Conservation (phyloP, 371 early-diverging fungal genomes). For the Syncephalastrum monosporum region DNA sequence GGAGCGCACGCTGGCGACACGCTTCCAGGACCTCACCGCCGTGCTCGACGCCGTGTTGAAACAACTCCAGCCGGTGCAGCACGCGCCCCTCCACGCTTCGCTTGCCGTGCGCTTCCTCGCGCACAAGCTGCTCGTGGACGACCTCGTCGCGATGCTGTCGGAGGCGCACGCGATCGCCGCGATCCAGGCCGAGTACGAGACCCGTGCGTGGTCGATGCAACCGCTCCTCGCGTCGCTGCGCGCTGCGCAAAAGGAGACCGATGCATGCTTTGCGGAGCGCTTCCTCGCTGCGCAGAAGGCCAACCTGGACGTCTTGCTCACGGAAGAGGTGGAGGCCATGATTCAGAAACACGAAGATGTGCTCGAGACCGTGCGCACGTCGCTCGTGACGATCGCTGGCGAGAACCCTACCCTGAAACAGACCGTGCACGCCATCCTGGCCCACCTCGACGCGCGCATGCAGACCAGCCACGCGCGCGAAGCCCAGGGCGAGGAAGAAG, state of each 20-base stretch:
- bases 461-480: slow-evolving; percentile 3
- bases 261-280: slow-evolving; percentile 32
- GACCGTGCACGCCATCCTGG: slow-evolving; percentile 22
- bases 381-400: slow-evolving; percentile 14
- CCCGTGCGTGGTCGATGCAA: neutral
- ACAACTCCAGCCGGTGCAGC: slow-evolving; percentile 14
- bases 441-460: slow-evolving; percentile 26
- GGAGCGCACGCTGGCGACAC: slow-evolving; percentile 53
- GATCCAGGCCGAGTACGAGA: slow-evolving; percentile 22
- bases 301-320: slow-evolving; percentile 27
- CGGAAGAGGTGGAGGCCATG: slow-evolving; percentile 29
- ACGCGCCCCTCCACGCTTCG: slow-evolving; percentile 29
- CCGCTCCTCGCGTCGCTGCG: slow-evolving; percentile 14
- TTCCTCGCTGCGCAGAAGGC: slow-evolving; percentile 30
- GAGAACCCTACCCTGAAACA: slow-evolving; percentile 21
- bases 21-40: slow-evolving; percentile 28
- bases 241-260: slow-evolving; percentile 14
- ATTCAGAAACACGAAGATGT: slow-evolving; percentile 21
- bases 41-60: slow-evolving; percentile 36
- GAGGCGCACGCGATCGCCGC: slow-evolving; percentile 25
- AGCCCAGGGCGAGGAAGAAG: neutral
- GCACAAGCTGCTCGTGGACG: slow-evolving; percentile 52
- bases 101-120: slow-evolving; percentile 23
- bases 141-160: slow-evolving; percentile 38
- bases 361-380: slow-evolving; percentile 10